Conservation (phyloP, 257 asterid species). For the Rhazya stricta region DNA sequence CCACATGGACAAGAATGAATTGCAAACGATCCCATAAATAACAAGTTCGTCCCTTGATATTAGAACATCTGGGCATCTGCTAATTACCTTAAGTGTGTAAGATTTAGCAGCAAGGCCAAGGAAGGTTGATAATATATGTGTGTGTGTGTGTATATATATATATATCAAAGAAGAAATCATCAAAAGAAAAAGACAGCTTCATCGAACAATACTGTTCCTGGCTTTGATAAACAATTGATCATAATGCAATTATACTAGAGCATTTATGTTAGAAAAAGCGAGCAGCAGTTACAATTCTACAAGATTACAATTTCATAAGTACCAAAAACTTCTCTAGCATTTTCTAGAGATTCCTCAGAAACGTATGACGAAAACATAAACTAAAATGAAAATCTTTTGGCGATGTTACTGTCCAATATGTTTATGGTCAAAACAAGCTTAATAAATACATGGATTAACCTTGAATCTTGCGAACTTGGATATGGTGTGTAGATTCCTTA, state of each 20-base stretch:
- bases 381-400: background rate
- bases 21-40: background rate
- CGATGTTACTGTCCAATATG: background rate
- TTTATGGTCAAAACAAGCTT: slow-evolving; percentile 1
- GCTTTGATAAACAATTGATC: background rate
- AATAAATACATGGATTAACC: slow-evolving; percentile 35
- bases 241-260: background rate
- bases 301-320: background rate
- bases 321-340: slow-evolving; percentile 1
- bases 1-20: background rate
- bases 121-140: too few relatives aligned
- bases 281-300: background rate
- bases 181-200: background rate
- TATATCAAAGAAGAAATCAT: background rate
- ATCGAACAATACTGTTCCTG: background rate
- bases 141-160: too few relatives aligned
- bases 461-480: slow-evolving; percentile 86
- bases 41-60: background rate
- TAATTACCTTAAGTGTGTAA: background rate
- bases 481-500: slow-evolving; percentile 82
- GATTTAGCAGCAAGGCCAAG: background rate
- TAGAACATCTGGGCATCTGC: too few relatives aligned
- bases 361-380: background rate
- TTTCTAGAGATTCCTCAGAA: background rate
- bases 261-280: background rate